phyloP scores from a whole-genome alignment of 106 monocot genomes.

The Iris macrosiphon region DNA sequence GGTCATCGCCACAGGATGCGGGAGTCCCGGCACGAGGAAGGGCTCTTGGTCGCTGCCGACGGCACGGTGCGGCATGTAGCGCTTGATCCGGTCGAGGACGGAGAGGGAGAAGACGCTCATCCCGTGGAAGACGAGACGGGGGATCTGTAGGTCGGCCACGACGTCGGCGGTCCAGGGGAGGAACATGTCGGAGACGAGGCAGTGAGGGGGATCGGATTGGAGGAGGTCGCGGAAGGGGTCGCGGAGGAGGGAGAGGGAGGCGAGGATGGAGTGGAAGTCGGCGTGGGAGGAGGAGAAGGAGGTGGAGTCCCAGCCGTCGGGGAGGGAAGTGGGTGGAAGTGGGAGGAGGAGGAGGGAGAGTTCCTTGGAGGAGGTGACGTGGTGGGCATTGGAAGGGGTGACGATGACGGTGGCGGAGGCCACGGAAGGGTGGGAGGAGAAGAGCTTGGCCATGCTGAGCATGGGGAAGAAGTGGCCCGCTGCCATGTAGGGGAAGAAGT shows the following conservation, averaged over 20 bases:
- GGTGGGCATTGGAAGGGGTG: constrained; percentile 9
- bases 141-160: constrained; percentile 10
- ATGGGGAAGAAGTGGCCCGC: constrained; percentile 6
- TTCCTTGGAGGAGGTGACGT: background rate
- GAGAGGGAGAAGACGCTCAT: constrained; percentile 15
- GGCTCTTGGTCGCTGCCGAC: background rate
- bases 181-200: constrained; percentile 24
- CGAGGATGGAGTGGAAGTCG: constrained; percentile 3
- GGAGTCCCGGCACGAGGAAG: constrained; percentile 22
- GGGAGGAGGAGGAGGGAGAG: background rate
- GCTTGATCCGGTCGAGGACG: background rate
- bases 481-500: constrained; percentile 10
- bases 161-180: constrained; percentile 27
- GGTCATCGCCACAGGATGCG: constrained; percentile 20
- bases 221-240: background rate
- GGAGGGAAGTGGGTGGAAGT: background rate
- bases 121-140: constrained; percentile 19
- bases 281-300: background rate
- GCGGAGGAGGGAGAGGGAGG: constrained; percentile 3
- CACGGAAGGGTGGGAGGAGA: background rate
- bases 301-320: constrained; percentile 5
- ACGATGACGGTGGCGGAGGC: constrained; percentile 8
- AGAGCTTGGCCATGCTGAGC: constrained; percentile 2
- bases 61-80: background rate
- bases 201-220: constrained; percentile 1